These are phyloP conservation scores for Cicer cuneatum DNA, from an alignment of 306 rosid genomes.

Conservation along the genomic window DNA sequence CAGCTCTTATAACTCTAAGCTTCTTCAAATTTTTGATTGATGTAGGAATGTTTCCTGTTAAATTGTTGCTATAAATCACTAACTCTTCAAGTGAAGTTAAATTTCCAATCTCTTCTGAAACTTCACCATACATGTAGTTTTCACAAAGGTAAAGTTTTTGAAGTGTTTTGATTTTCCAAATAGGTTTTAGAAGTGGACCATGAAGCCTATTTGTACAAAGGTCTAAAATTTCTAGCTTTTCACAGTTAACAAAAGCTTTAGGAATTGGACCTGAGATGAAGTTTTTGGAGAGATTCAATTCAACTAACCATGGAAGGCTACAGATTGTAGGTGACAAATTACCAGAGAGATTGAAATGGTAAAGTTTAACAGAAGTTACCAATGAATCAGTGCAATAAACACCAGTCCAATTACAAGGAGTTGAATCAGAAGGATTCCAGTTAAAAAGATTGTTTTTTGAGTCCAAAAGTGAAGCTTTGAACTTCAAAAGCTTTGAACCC, in stretches of 20 bases:
- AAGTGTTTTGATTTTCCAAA: constrained; percentile 56
- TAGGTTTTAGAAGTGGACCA: constrained; percentile 54
- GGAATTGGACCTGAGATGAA: constrained; percentile 68
- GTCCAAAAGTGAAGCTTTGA: constrained; percentile 54
- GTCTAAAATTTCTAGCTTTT: constrained; percentile 66
- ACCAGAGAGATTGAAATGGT: constrained; percentile 63
- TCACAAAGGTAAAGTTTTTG: constrained; percentile 72
- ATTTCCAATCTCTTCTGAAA: constrained; percentile 62
- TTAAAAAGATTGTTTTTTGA: constrained; percentile 55
- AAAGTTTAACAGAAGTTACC: constrained; percentile 68
- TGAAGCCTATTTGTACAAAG: constrained; percentile 81
- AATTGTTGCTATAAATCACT: constrained; percentile 69
- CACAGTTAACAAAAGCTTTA: constrained; percentile 55
- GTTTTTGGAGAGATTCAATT: constrained; percentile 68
- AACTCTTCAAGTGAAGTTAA: constrained; percentile 67
- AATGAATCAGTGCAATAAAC: constrained; percentile 56
- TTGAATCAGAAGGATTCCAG: constrained; percentile 62
- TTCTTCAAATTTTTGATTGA: constrained; percentile 63
- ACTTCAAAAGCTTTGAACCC: constrained; percentile 61
- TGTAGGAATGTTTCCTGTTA: constrained; percentile 67
- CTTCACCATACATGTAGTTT: constrained; percentile 64
- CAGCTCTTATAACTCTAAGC: constrained; percentile 71
- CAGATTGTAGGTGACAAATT: constrained; percentile 62
- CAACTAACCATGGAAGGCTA: constrained; percentile 56
- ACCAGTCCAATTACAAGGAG: constrained; percentile 83